Percentiles rank a stretch among this genome's conserved stretches.
Conservation (phyloP, 768 basidiomycete genomes). For the Dendrothele bispora region DNA sequence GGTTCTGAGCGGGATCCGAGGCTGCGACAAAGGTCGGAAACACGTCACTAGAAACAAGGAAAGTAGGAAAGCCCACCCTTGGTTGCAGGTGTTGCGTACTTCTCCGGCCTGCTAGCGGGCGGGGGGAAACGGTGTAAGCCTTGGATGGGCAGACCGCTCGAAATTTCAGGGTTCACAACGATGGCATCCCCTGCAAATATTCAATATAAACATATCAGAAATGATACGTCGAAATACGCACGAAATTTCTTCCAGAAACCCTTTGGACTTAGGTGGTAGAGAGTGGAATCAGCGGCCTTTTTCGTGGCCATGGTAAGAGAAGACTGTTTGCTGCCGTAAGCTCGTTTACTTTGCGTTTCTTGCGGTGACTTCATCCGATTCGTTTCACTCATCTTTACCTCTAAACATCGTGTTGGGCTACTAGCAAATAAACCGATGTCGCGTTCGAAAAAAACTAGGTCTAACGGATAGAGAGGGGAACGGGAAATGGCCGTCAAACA, state of each 20-base stretch:
- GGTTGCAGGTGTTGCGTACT: slow-evolving; percentile 84
- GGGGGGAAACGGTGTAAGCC: slow-evolving; percentile 76
- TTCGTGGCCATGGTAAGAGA: slow-evolving; percentile 61
- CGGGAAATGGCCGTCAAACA: neutral
- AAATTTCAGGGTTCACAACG: slow-evolving; percentile 88
- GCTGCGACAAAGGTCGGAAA: slow-evolving; percentile 39
- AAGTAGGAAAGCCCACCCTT: slow-evolving; percentile 54
- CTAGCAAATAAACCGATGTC: too few species aligned
- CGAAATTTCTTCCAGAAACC: slow-evolving; percentile 98
- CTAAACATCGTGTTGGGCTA: too few species aligned
- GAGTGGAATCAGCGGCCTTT: slow-evolving; percentile 83
- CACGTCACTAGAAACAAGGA: neutral
- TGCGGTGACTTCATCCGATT: too few species aligned
- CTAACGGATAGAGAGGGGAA: neutral
- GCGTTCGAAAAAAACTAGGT: too few species aligned
- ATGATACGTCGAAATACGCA: slow-evolving; percentile 38
- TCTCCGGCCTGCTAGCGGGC: slow-evolving; percentile 86
- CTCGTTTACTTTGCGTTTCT: too few species aligned
- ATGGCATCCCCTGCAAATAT: slow-evolving; percentile 68
- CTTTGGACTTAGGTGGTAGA: slow-evolving; percentile 86
- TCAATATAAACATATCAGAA: slow-evolving; percentile 5
- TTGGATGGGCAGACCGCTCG: slow-evolving; percentile 82
- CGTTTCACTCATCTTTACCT: too few species aligned
- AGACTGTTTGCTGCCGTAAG: too few species aligned
- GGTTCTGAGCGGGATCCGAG: slow-evolving; percentile 85